Base-by-base conservation (phyloP, 202 grass and related monocot species). In the Setaria italica region DNA sequence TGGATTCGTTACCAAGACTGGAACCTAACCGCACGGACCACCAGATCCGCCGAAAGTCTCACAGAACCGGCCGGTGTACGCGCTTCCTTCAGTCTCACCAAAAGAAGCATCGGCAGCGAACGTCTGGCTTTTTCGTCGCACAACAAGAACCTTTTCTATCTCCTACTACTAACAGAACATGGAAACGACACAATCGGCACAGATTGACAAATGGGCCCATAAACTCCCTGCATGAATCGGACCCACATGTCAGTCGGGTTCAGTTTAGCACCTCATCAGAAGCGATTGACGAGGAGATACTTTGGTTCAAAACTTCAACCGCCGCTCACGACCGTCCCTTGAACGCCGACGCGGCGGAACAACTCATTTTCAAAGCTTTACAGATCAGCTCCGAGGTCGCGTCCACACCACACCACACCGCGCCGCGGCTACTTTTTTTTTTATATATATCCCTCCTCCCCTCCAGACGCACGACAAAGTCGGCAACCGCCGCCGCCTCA, bases 351-450 rank as follows among this genome's bases (percentile, higher is more conserved):
- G 25, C 62, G 9, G 59, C 46, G 29, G 73, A 46, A 58, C 81
- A 74, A 25, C 81, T 67, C 81, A 37, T 60, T 75, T 66, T 35
- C 77, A 62, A 54, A 17, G 15, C 62, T 81, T 81, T 76, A 76
- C 87, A 90, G 80, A 74, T 87, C 84, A 75, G 84, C 74, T 20
- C 25, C 35, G 2, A 33, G 66, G 25, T 43, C 45, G 67, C 79
- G 74, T 69, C 80, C 59, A 83, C 84, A 59, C 67, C 70, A 16
- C 70, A 50, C 70, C 14, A 46, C 79, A 0, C 59, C 11, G 30
- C 62, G 43, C 39, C 34, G 2, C 25, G 59, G 0, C 42, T 29
- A 17, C 29, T 37, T 3, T 3, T 41, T 6, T 5, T 41, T 41
- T 66, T 79, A 46, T 74, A 85, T 78, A 78, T 49, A 37, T 15